phyloP scores from a whole-genome alignment of 2,329 filamentous ascomycete genomes.

The Penicillium hordei region DNA sequence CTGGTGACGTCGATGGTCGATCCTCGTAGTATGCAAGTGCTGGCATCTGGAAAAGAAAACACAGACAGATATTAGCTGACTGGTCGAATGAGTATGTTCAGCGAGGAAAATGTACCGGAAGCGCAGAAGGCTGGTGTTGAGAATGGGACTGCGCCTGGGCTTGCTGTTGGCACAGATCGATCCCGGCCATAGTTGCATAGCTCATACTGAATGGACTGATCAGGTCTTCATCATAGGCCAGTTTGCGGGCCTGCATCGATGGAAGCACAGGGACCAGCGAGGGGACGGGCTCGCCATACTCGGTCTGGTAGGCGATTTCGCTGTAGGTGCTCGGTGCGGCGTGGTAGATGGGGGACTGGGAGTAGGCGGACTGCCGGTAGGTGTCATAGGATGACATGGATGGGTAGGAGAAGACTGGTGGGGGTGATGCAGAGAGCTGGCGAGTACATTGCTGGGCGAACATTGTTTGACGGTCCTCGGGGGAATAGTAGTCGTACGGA shows the following conservation, averaged over 20 bases:
- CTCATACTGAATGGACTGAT: constrained; percentile 61
- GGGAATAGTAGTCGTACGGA: constrained; percentile 36
- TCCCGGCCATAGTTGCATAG: constrained; percentile 59
- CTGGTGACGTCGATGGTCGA: constrained; percentile 44
- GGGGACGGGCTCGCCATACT: constrained; percentile 43
- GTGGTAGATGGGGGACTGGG: constrained; percentile 38
- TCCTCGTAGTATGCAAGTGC: constrained; percentile 37
- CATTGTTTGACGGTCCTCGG: constrained; percentile 53
- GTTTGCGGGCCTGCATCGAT: constrained; percentile 52
- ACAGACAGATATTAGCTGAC: constrained; percentile 23
- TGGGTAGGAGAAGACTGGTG: constrained; percentile 56
- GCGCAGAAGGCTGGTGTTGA: constrained; percentile 29
- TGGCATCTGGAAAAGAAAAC: constrained; percentile 23
- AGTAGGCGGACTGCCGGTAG: constrained; percentile 38
- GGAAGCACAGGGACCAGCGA: constrained; percentile 48
- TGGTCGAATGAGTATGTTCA: constrained; percentile 32
- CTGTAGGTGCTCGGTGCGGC: constrained; percentile 33
- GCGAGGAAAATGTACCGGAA: constrained; percentile 47
- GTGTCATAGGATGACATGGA: constrained; percentile 49
- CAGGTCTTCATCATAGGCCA: constrained; percentile 55
- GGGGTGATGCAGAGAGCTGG: constrained; percentile 60
- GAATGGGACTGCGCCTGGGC: constrained; percentile 33
- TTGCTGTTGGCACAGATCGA: constrained; percentile 48
- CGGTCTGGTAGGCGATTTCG: constrained; percentile 37
- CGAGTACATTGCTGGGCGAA: constrained; percentile 60